These are phyloP conservation scores for Blakeslea trispora DNA, from an alignment of 371 early-diverging fungal genomes.

Conservation along the genomic window DNA sequence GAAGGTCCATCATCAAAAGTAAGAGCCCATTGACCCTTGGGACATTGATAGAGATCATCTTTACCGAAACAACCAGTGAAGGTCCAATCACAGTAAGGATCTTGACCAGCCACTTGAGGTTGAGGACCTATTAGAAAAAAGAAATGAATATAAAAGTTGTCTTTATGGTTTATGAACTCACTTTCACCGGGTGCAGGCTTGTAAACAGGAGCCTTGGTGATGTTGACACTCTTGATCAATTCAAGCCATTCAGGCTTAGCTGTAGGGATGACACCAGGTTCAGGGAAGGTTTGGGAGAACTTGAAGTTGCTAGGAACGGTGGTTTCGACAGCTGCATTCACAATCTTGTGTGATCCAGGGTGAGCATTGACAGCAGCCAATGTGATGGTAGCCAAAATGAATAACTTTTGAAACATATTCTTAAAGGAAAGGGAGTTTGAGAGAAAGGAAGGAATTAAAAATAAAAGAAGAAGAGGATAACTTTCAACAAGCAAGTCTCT, in stretches of 20 bases:
- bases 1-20: slow-evolving; percentile 50
- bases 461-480: slow-evolving; percentile 1
- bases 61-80: slow-evolving; percentile 50
- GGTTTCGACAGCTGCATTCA: slow-evolving; percentile 11
- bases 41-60: slow-evolving; percentile 54
- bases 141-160: neutral
- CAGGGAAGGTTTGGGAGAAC: slow-evolving; percentile 45
- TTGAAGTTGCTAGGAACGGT: slow-evolving; percentile 26
- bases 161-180: neutral
- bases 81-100: slow-evolving; percentile 60
- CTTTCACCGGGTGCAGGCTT: slow-evolving; percentile 22
- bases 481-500: slow-evolving; percentile 1
- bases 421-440: neutral
- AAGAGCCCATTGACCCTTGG: slow-evolving; percentile 55
- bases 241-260: slow-evolving; percentile 56
- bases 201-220: slow-evolving; percentile 45
- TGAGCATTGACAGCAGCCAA: slow-evolving; percentile 26
- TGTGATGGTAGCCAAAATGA: slow-evolving; percentile 24
- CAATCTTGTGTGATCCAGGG: slow-evolving; percentile 19
- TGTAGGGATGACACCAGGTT: slow-evolving; percentile 33
- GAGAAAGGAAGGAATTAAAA: slow-evolving; percentile 6
- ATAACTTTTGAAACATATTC: slow-evolving; percentile 26
- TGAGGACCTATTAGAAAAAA: slow-evolving; percentile 24
- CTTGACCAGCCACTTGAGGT: slow-evolving; percentile 27
- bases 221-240: slow-evolving; percentile 33